Conservation (phyloP, 2,329 filamentous ascomycete genomes). For the Monosporascus sp. region DNA sequence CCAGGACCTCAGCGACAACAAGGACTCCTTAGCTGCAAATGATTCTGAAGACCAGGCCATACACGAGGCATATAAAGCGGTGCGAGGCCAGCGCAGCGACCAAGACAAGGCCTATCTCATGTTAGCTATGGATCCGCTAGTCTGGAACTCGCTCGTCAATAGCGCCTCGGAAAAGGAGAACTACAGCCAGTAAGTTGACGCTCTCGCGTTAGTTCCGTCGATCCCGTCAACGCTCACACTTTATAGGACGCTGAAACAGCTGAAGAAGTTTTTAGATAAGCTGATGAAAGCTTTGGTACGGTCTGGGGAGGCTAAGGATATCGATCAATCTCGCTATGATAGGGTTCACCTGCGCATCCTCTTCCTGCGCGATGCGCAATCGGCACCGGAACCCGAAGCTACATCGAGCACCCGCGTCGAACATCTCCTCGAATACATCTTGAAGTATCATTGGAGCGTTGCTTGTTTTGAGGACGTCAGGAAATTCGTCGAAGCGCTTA, state of each 20-base stretch:
- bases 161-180: slow-evolving; percentile 31
- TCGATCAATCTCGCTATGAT: slow-evolving; percentile 10
- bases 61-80: not conserved
- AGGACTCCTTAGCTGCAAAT: not conserved
- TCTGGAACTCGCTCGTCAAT: slow-evolving; percentile 35
- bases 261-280: slow-evolving; percentile 8
- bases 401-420: slow-evolving; percentile 6
- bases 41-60: not conserved
- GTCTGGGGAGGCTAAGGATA: slow-evolving; percentile 3
- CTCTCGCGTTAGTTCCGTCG: not conserved
- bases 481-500: slow-evolving; percentile 37
- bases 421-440: slow-evolving; percentile 32
- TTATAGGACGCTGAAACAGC: slow-evolving; percentile 13
- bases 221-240: slow-evolving; percentile 2
- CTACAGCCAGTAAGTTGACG: slow-evolving; percentile 26
- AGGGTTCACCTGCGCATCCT: slow-evolving; percentile 8
- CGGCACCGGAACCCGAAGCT: not conserved
- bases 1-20: not conserved
- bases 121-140: slow-evolving; percentile 20
- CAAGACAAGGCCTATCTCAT: slow-evolving; percentile 1
- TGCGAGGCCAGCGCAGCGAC: not conserved
- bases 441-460: slow-evolving; percentile 29
- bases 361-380: slow-evolving; percentile 2
- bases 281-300: slow-evolving; percentile 7
- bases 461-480: slow-evolving; percentile 45